Evolutionary conservation across 768 basidiomycete genomes (phyloP), one percentile per base, ranked within the genome.

Genomic region (Tulasnella sp.): DNA sequence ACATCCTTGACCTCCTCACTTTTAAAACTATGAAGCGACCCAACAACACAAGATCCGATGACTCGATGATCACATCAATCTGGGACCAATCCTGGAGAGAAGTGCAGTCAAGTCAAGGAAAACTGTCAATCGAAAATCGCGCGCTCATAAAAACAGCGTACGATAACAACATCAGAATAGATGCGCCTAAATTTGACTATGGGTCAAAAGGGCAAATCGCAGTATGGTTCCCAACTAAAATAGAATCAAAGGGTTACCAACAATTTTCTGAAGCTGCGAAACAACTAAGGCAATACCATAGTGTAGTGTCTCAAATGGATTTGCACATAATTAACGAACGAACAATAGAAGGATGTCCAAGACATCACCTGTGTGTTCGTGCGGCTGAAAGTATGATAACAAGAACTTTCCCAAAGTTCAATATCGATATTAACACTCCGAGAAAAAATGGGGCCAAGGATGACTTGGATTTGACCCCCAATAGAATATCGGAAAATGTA

Each of bases 61-160:
- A 41, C 22, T 9, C 31, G 29, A 7, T 28, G 34, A 37, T 37
- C n/a, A n/a, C n/a, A 2, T 5, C 6, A 2, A 16, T 48, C 10
- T 8, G 35, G 8, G 3, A 4, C 16, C 47, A 48, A 37, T 37
- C 35, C 5, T 48, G 47, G 47, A 48, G 28, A 39, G 47, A 48
- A 25, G n/a, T 3, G 2, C 16, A 29, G 33, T 19, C 20, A 19
- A 5, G 31, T 16, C 15, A 4, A 41, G 22, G 22, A 3, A 13
- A 39, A 3, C 45, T 46, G n/a, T 46, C 45, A n/a, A 37, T 19
- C 20, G 48, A 49, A 45, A 1, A 37, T 3, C 13, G 20, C 6
- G 37, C 13, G 1, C 24, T 24, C 24, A 6, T 49, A 4, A 22
- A 19, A 8, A 37, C 40, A 12, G 5, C 24, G 4, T 2, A 16